Conservation (phyloP, 306 rosid species). For the Herpetospermum pedunculosum region DNA sequence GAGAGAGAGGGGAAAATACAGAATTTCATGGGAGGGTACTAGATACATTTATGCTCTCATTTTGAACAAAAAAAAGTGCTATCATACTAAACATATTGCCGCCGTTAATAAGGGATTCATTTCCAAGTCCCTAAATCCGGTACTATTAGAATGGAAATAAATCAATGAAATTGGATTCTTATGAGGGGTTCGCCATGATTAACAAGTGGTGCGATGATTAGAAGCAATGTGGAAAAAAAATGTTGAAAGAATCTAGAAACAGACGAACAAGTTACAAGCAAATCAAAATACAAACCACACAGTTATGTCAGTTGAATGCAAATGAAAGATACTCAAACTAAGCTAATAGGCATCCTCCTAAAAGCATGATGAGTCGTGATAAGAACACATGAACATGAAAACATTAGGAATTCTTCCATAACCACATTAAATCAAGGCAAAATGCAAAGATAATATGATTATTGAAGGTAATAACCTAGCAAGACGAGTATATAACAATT, state of each 20-base stretch:
- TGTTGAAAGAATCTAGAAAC: not conserved
- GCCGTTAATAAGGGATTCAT: not conserved
- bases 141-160: not conserved
- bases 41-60: not conserved
- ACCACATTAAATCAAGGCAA: not conserved
- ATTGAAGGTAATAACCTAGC: slow-evolving; percentile 50
- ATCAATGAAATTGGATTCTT: not conserved
- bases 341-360: not conserved
- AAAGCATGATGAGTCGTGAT: not conserved
- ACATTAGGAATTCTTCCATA: not conserved
- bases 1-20: not conserved
- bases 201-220: not conserved
- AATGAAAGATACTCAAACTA: not conserved
- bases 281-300: not conserved
- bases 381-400: not conserved
- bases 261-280: not conserved
- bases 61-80: not conserved
- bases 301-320: not conserved
- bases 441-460: not conserved
- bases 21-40: not conserved
- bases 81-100: not conserved
- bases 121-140: no score
- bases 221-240: not conserved
- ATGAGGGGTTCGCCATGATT: not conserved
- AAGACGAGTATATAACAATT: slow-evolving; percentile 80